Evolutionary conservation across 306 rosid genomes (phyloP), one percentile per base, ranked within the genome.

Genomic region (Delonix regia): DNA sequence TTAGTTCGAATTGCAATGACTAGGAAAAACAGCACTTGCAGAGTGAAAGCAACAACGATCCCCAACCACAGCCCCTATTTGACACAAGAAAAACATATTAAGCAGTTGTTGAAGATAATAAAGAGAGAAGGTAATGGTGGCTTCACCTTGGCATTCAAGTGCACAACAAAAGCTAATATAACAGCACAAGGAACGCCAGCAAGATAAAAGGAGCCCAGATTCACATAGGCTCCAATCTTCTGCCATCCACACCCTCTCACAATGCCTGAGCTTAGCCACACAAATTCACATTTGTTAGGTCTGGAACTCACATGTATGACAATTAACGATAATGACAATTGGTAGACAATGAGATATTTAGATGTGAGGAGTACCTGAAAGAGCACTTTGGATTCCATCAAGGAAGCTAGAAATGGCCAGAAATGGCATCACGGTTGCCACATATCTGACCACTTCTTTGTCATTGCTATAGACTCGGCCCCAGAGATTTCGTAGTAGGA

Each of bases 221-320:
- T 89, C 48, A 89, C 80, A 78, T 21, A 87, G 6, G 91, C 90
- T 70, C 91, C 93, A 61, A 89, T 82, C 51, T 84, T 83, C 78
- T 89, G 94, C 94, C 90, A 84, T 9, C 94, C 94, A 51, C 91
- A 86, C 9, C 92, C 94, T 78, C 94, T 86, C 53, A 84, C 86
- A 51, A 73, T 84, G 24, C 93, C 93, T 89, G 75, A n/a, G 1
- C 24, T 7, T 18, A 30, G 7, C 3, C 68, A 62, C 38, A 27
- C 27, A 1, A 38, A 65, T 16, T 11, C 0, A 65, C 45, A 4
- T 39, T 14, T 3, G 14, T 0, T 53, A 9, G 4, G 33, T 30
- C 4, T 30, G 33, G 33, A 30, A 30, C 41, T 38, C 41, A 38
- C 41, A 38, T 38, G 0, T 0, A 0, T 41, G 2, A 41, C 47